A percentile compares a stretch with the other conserved stretches of the same genome.
Evolutionary conservation across 768 basidiomycete species (phyloP).

Genomic region (Dacryopinax primogenitus): DNA sequence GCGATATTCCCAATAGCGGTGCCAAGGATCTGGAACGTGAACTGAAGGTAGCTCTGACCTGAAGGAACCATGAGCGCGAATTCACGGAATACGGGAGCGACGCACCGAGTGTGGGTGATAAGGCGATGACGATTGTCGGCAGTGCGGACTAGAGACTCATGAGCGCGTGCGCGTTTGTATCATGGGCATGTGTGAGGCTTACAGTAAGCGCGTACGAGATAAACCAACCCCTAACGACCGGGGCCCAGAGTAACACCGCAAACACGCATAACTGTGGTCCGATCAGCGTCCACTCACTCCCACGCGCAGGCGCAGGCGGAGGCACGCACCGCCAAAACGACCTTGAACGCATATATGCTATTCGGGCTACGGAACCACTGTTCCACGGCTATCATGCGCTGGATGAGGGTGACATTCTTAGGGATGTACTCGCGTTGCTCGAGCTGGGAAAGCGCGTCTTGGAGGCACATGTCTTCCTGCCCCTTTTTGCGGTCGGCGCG

Average conservation of each 20-base stretch:
- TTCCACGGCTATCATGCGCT: conserved; percentile 16
- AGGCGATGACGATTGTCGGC: conserved; percentile 25
- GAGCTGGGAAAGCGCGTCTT: conserved; percentile 23
- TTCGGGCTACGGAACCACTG: conserved; percentile 13
- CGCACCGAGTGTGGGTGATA: conserved; percentile 22
- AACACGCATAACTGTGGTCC: conserved; percentile 19
- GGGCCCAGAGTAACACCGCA: conserved; percentile 22
- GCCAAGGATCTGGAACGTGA: conserved; percentile 24
- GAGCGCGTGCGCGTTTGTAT: background rate
- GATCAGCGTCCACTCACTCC: background rate
- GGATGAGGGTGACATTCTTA: conserved; percentile 13
- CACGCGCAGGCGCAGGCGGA: background rate
- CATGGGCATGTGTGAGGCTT: background rate
- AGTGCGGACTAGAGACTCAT: conserved; percentile 15
- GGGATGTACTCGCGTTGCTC: conserved; percentile 17
- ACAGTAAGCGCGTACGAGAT: conserved; percentile 21
- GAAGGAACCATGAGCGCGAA: background rate
- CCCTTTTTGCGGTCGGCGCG: conserved; percentile 2
- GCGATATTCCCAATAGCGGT: conserved; percentile 17
- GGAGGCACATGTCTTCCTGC: conserved; percentile 16
- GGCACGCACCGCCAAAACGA: conserved; percentile 12
- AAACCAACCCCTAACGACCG: conserved; percentile 21
- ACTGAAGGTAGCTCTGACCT: conserved; percentile 24
- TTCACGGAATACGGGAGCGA: background rate
- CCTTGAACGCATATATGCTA: conserved; percentile 22